phyloP scores from a whole-genome alignment of 2,329 filamentous ascomycete species.

The Verticillium nubilum region DNA sequence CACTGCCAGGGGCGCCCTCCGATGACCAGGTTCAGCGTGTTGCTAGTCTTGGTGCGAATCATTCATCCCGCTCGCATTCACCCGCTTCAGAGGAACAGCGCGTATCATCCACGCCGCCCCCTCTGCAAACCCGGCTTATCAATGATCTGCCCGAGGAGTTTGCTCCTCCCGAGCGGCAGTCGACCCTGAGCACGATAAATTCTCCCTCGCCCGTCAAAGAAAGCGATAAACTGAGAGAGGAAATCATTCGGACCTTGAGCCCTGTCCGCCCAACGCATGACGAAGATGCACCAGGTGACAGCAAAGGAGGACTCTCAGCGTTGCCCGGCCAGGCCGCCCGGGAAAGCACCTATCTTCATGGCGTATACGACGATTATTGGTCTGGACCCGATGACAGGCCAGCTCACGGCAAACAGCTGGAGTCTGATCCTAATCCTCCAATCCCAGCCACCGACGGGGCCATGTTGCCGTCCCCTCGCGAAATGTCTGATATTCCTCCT shows the following conservation, averaged over 20 bases:
- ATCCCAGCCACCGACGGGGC: background rate
- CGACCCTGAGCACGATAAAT: constrained; percentile 42
- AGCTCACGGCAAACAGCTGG: background rate
- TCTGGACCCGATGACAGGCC: constrained; percentile 39
- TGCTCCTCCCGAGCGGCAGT: constrained; percentile 24
- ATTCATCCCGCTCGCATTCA: background rate
- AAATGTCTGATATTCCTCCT: constrained; percentile 5
- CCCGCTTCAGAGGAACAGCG: background rate
- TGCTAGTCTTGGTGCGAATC: background rate
- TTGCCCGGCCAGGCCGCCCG: constrained; percentile 16
- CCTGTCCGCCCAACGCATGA: constrained; percentile 30
- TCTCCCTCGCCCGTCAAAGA: constrained; percentile 56
- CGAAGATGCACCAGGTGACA: background rate
- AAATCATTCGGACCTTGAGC: constrained; percentile 67
- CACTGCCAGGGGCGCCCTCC: background rate
- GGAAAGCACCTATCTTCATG: constrained; percentile 59
- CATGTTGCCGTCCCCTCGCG: background rate
- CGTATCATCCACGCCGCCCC: background rate
- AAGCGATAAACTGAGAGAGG: constrained; percentile 65
- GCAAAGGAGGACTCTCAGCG: constrained; percentile 2
- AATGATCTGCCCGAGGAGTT: constrained; percentile 23
- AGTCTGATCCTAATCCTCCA: background rate
- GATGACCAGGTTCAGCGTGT: background rate
- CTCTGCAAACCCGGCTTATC: background rate
- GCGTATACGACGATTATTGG: constrained; percentile 66